These are phyloP conservation scores for Nitzschia sp. DNA, from an alignment of 108 stramenopile genomes.

Conservation along the genomic window DNA sequence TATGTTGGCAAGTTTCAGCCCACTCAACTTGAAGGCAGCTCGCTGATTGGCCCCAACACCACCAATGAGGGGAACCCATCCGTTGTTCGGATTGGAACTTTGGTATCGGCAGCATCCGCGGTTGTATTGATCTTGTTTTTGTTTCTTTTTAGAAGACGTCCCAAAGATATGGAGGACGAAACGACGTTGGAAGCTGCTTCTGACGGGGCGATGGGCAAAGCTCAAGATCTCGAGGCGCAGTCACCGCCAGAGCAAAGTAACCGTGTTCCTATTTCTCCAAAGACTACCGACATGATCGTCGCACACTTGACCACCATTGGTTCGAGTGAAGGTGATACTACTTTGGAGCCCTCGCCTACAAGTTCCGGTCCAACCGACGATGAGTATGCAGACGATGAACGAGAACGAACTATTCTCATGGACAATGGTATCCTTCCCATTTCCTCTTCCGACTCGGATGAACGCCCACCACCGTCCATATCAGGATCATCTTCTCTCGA, in stretches of 20 bases:
- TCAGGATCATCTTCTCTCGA: too few relatives aligned
- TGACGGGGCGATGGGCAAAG: too few relatives aligned
- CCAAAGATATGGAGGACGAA: neutral
- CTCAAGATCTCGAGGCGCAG: too few relatives aligned
- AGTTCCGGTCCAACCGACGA: neutral
- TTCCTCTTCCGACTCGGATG: neutral
- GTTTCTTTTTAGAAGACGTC: neutral
- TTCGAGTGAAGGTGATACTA: neutral
- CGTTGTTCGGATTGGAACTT: conserved; percentile 2
- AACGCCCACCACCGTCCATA: too few relatives aligned
- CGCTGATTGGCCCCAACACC: neutral
- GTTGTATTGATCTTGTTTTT: neutral
- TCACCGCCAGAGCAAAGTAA: too few relatives aligned
- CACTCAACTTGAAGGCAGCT: neutral
- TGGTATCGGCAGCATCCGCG: conserved; percentile 1
- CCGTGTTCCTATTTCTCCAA: too few relatives aligned
- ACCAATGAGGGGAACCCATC: neutral
- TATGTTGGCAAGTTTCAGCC: conserved; percentile 9
- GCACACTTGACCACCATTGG: neutral
- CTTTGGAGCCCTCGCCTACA: neutral
- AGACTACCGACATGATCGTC: too few relatives aligned
- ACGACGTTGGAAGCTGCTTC: neutral
- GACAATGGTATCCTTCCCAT: neutral
- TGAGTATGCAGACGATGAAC: neutral
- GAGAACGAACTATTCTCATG: neutral